Base-by-base conservation (phyloP, 2,329 filamentous ascomycete genomes). In the Aspergillus neotritici region DNA sequence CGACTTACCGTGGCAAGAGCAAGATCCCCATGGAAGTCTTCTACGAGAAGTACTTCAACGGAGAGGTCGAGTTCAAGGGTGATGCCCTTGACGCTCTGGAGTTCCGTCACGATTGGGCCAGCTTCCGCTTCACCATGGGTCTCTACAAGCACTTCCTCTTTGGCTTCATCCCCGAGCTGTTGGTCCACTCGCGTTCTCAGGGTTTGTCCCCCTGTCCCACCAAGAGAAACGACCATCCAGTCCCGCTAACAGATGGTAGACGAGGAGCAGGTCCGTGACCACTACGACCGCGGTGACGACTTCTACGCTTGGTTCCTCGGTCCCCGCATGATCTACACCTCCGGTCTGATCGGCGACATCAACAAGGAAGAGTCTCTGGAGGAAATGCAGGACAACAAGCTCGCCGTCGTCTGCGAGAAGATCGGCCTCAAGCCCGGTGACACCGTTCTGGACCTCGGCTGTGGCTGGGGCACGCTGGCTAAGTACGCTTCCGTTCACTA, bases 231-330 rank as follows among this genome's bases (percentile, higher is more conserved):
- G 28, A 16, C 17, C 12, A 10, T 14, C 33, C 25, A 9, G 6
- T 21, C 5, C 5, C 30, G 14, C 34, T 36, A 25, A 31, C 43
- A 5, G 5, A 32, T 10, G 35, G 30, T 54, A 88, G 91, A 97
- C 58, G 90, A 96, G 78, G 91, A 97, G 70, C 93, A 97, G 73
- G 90, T 97, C 44, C 88, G 90, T 64, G 88, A 90, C 68, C 89
- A 96, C 75, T 98, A 98, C 71, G 93, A 97, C 77, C 84, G 89
- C 53, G 93, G 93, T 63, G 89, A 98, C 67, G 93, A 97, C 71
- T 95, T 96, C 74, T 98, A 98, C 76, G 85, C 82, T 66, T 98
- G 90, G 89, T 97, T 97, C 79, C 80, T 97, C 51, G 93, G 93
- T 49, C 91, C 91, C 47, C 90, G 91, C 63, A 98, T 97, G 93